Evolutionary conservation across 2,329 filamentous ascomycete species (phyloP).

Genomic region (Fusarium agapanthi): DNA sequence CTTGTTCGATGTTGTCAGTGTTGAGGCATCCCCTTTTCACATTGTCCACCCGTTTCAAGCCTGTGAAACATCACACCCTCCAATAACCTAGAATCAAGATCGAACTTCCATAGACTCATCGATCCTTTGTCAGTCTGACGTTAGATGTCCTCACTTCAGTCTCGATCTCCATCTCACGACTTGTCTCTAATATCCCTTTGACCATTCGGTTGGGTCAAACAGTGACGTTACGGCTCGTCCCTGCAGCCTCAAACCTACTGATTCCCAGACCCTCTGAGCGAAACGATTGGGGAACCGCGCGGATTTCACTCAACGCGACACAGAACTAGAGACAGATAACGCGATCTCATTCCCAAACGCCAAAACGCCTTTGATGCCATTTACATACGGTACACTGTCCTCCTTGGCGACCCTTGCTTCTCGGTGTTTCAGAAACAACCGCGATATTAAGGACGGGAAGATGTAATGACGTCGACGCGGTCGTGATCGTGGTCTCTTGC

Average conservation of each 20-base stretch:
- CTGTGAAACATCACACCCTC: slow-evolving; percentile 32
- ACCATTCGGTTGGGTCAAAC: slow-evolving; percentile 10
- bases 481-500: slow-evolving; percentile 3
- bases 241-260: slow-evolving; percentile 14
- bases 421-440: slow-evolving; percentile 1
- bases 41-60: slow-evolving; percentile 7
- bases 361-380: slow-evolving; percentile 25
- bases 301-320: neutral
- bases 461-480: slow-evolving; percentile 13
- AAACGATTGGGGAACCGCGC: neutral
- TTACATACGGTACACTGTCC: slow-evolving; percentile 19
- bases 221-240: slow-evolving; percentile 29
- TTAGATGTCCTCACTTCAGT: slow-evolving; percentile 13
- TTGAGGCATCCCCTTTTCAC: slow-evolving; percentile 1
- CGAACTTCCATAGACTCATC: slow-evolving; percentile 30
- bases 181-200: slow-evolving; percentile 2
- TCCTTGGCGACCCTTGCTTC: slow-evolving; percentile 26
- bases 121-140: slow-evolving; percentile 4
- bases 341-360: slow-evolving; percentile 17
- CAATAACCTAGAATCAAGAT: slow-evolving; percentile 17
- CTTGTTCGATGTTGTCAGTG: slow-evolving; percentile 1
- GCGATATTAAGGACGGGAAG: neutral
- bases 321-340: slow-evolving; percentile 1
- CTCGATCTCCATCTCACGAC: slow-evolving; percentile 5
- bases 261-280: neutral